These are phyloP conservation scores for Penstemon davidsonii DNA, from an alignment of 257 asterid species.

Conservation along the genomic window DNA sequence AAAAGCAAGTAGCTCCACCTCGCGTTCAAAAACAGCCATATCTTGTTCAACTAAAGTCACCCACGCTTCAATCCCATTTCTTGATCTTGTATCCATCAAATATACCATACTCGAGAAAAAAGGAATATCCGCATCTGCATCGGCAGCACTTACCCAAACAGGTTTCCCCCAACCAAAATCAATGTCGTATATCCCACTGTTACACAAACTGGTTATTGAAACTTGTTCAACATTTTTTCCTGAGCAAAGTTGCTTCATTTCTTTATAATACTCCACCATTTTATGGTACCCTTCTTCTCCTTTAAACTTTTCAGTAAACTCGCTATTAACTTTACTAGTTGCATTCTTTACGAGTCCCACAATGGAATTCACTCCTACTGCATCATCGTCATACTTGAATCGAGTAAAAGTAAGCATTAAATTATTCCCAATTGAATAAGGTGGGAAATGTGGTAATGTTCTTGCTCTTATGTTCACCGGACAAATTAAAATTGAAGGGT, in stretches of 20 bases:
- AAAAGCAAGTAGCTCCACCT: not conserved
- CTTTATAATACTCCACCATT: not conserved
- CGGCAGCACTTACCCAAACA: not conserved
- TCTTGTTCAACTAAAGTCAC: not conserved
- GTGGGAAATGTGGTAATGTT: slow-evolving; percentile 6
- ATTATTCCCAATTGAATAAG: slow-evolving; percentile 11
- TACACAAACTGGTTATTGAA: not conserved
- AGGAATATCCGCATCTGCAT: too few species aligned
- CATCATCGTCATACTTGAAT: not conserved
- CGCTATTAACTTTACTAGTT: not conserved
- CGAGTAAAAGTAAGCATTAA: not conserved
- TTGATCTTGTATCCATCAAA: not conserved
- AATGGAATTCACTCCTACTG: not conserved
- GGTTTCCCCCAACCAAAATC: slow-evolving; percentile 13
- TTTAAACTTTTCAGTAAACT: not conserved
- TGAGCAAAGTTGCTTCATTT: not conserved
- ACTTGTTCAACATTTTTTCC: not conserved
- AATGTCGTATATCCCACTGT: not conserved
- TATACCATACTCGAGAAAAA: not conserved
- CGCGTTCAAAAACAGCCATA: not conserved
- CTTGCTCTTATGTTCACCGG: not conserved
- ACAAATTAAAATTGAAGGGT: not conserved
- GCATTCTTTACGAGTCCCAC: not conserved
- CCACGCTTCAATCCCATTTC: not conserved
- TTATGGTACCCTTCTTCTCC: not conserved